Evolutionary conservation across 345 rosid genomes (phyloP), one percentile per base, ranked within the genome.

Genomic region (Populus nigra): DNA sequence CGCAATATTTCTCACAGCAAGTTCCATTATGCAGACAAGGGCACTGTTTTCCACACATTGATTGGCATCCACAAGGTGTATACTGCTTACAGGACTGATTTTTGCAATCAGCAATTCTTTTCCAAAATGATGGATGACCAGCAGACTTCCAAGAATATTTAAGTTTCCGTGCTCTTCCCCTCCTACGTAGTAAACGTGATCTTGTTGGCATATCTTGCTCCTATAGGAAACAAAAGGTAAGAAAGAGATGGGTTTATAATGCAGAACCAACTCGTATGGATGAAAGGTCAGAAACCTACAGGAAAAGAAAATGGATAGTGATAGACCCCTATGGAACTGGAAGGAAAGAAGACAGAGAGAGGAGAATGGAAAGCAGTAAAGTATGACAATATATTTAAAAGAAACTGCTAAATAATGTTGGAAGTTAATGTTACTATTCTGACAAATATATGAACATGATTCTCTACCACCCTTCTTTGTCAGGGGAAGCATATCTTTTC

Each of bases 1-100:
- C 98, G 66, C 99, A 95, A 73, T 91, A 95, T 80, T 95, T 95
- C 78, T 95, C 99, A 75, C 99, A 96, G 85, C 97, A 93, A 73
- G 96, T 92, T 78, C 89, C 93, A 74, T 82, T 88, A 68, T 85
- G 61, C 70, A 83, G 85, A 85, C 99, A 96, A 68, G 90, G 71
- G 81, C 99, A 96, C 53, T 90, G 87, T 82, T 89, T 91, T 82
- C 98, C 97, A 80, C 99, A 96, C 81, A 84, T 84, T 31, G 91
- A 79, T 67, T 86, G 88, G 86, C 99, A 96, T 78, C 92, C 94
- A 84, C 99, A 96, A 39, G 98, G 99, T 80, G 92, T 85, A 80
- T 88, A 96, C 57, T 89, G 99, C 87, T 89, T 91, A 78, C 89
- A 88, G 18, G 84, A 72, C 84, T 83, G 88, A 59, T 80, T 65